phyloP scores from a whole-genome alignment of 2,329 filamentous ascomycete species.

The Davidsoniella virescens region DNA sequence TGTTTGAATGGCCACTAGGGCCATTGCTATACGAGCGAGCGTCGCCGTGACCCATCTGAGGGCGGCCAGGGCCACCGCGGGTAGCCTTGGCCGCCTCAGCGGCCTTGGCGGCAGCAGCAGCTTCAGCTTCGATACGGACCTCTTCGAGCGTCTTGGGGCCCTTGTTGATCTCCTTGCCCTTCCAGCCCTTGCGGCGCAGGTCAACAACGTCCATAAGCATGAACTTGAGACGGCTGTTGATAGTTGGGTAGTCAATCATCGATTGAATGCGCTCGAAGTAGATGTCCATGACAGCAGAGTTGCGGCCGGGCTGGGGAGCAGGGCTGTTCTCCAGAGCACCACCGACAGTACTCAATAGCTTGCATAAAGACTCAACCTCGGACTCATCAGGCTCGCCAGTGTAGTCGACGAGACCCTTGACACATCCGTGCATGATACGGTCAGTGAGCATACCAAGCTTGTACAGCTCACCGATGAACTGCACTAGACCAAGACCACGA shows the following conservation, averaged over 20 bases:
- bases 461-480: conserved; percentile 98
- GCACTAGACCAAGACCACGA: conserved; percentile 89
- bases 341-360: conserved; percentile 83
- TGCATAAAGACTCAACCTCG: conserved; percentile 88
- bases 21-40: conserved; percentile 57
- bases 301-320: conserved; percentile 4
- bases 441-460: conserved; percentile 97
- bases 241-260: conserved; percentile 63
- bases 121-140: conserved; percentile 69
- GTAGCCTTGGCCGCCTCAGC: conserved; percentile 31
- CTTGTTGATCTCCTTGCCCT: conserved; percentile 78
- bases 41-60: conserved; percentile 67
- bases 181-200: conserved; percentile 61
- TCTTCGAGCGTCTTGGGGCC: conserved; percentile 93
- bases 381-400: conserved; percentile 86
- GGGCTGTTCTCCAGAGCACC: conserved; percentile 74
- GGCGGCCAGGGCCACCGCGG: conserved; percentile 52
- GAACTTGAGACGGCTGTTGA: conserved; percentile 80
- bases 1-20: conserved; percentile 50
- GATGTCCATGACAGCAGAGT: conserved; percentile 59
- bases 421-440: conserved; percentile 99
- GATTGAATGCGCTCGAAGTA: conserved; percentile 83
- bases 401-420: conserved; percentile 92
- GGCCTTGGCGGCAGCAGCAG: conserved; percentile 63
- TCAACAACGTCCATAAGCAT: conserved; percentile 95